Conservation (phyloP, 768 basidiomycete species). For the Cantharellus anzutake region DNA sequence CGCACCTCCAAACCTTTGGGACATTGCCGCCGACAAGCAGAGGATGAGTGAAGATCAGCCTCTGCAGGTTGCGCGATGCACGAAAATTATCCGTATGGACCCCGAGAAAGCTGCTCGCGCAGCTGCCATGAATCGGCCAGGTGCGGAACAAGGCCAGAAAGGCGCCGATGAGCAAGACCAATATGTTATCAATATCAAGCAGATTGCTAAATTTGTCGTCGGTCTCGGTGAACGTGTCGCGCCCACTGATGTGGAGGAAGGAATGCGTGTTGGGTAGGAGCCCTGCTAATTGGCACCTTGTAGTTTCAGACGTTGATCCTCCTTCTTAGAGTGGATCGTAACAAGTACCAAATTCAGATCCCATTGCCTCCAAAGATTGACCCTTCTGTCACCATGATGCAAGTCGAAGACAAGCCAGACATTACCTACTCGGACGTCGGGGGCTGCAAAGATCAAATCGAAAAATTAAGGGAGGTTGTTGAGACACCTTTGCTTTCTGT, state of each 20-base stretch:
- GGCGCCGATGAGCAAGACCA: constrained; percentile 98
- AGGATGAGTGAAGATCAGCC: constrained; percentile 88
- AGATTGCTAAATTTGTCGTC: constrained; percentile 98
- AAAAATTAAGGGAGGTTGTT: constrained; percentile 95
- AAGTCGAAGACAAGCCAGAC: constrained; percentile 96
- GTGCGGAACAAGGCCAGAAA: constrained; percentile 71
- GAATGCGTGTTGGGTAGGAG: constrained; percentile 97
- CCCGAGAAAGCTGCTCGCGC: constrained; percentile 58
- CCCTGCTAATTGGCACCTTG: background rate
- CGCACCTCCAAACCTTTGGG: constrained; percentile 94
- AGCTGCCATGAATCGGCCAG: constrained; percentile 55
- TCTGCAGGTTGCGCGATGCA: constrained; percentile 92
- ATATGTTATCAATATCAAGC: constrained; percentile 98
- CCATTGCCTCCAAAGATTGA: constrained; percentile 98
- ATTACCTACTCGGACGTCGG: constrained; percentile 97
- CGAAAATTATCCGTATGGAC: constrained; percentile 87
- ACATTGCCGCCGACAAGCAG: constrained; percentile 79
- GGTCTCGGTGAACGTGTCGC: constrained; percentile 92
- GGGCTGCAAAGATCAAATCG: constrained; percentile 98
- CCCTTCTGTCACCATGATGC: constrained; percentile 99
- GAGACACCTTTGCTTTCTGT: constrained; percentile 91
- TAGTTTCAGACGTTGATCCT: background rate
- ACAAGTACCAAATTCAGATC: constrained; percentile 97
- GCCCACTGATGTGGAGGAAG: constrained; percentile 97
- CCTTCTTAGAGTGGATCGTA: constrained; percentile 65